Base-by-base conservation (phyloP, 2,329 filamentous ascomycete genomes). In the Dactylellina cionopaga region DNA sequence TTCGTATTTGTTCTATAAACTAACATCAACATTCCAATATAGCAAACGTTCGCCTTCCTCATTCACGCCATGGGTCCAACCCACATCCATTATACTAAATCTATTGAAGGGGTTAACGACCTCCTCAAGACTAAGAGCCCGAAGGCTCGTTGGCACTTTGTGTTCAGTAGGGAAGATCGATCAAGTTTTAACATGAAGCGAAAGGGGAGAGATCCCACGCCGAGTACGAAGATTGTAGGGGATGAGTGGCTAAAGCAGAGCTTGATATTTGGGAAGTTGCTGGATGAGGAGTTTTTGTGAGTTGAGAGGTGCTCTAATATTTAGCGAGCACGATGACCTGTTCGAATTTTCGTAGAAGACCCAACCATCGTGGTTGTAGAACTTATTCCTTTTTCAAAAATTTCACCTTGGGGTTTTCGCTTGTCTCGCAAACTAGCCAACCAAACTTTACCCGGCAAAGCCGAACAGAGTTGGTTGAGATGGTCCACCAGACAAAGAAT, bases 231-330 rank as follows among this genome's bases (percentile, higher is more conserved):
- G 74, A 85, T 95, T 44, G 85, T 96, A 56, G 90, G 89, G 63
- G 90, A 96, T 79, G 94, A 98, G 80, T 88, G 94, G 78, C 88
- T 98, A 19, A 89, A 96, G 62, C 94, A 99, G 83, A 97, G 92
- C 80, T 82, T 98, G 69, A 97, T 99, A 74, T 80, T 96, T 54
- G 94, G 93, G 0, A 87, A 88, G 72, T 81, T 97, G 76, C 86
- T 92, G 56, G 89, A 91, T 74, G 85, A 87, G 52, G 59, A 51
- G 13, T 54, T 44, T 44, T 63, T 11, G 25, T 33, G 24, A 15
- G 19, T 47, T 22, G n/a, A 39, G 27, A 15, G 24, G 35, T 9
- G 31, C 4, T 39, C 25, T 55, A 19, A 3, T 3, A n/a, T n/a
- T n/a, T n/a, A n/a, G n/a, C n/a, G n/a, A n/a, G n/a, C n/a, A n/a